These are phyloP conservation scores for Tricholoma matsutake DNA, from an alignment of 768 basidiomycete genomes.

Conservation along the genomic window DNA sequence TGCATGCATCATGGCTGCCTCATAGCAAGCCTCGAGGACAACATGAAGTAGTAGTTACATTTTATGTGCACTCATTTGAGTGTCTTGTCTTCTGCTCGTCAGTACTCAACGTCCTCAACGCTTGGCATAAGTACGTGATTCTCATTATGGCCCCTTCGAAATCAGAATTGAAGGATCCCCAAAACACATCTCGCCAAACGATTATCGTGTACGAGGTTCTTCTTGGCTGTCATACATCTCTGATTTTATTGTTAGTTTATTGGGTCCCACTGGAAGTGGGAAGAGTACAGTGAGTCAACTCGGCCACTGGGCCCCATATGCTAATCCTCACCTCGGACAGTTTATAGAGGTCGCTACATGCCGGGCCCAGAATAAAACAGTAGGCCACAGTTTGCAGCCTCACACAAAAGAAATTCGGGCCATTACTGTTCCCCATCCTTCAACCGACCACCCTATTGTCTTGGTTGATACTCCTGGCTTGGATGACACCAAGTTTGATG, in stretches of 20 bases:
- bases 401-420: not conserved
- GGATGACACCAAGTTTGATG: not conserved
- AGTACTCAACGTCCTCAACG: too few relatives aligned
- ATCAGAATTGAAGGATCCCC: too few relatives aligned
- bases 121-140: too few relatives aligned
- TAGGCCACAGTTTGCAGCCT: not conserved
- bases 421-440: not conserved
- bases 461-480: conserved; percentile 1
- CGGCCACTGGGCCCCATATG: not conserved
- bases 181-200: not conserved
- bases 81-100: too few relatives aligned
- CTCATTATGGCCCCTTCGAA: too few relatives aligned
- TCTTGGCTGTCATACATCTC: not conserved
- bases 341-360: not conserved
- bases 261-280: not conserved
- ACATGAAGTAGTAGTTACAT: too few relatives aligned
- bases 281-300: not conserved
- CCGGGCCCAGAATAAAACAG: not conserved
- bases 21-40: too few relatives aligned
- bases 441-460: not conserved
- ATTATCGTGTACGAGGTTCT: not conserved
- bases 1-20: too few relatives aligned
- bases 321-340: not conserved
- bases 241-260: not conserved
- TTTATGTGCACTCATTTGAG: too few relatives aligned